Base-by-base conservation (phyloP, 1,284 basidiomycete species). In the Phellinidium pouzarii region DNA sequence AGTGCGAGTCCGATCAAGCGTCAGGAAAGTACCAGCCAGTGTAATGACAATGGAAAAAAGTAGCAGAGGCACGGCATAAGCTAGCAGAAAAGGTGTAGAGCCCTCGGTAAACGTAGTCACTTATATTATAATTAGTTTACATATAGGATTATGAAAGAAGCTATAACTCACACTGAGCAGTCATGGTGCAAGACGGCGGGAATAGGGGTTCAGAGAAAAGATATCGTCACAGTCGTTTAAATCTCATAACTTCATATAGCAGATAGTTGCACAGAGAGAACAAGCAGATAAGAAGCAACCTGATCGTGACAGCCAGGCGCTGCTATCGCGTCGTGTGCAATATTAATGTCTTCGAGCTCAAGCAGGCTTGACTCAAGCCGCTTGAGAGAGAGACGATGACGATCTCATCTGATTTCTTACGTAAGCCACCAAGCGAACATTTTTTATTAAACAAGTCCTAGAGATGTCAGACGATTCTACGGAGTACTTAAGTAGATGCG, bases 11-110 rank as follows among this genome's bases (percentile, higher is more conserved):
- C 84, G 78, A 61, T 85, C 82, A 44, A 85, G 72, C 17, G 76
- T 84, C 20, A 85, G 69, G 64, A 86, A 86, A 2, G 82, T 74
- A 12, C 83, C 82, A 20, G 80, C 70, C 59, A 84, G 82, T 3
- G 77, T 75, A 31, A 82, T 67, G 23, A 78, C 56, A 36, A 78
- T 43, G 6, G 80, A 81, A 1, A 78, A 48, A 9, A 77, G 64
- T 31, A 83, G 64, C 6, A 84, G 64, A 58, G 80, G 76, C 43
- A 84, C 61, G 22, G 75, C 59, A 61, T 84, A 85, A 36, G 74
- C 73, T 23, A 83, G 68, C 26, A 71, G 62, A 60, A 73, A 74
- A 2, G 73, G 62, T 17, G 70, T 67, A 14, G 72, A 66, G 41
- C 40, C 40, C 36, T 26, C 34, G 12, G 58, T 6, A 4, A 60